These are phyloP conservation scores for Nakazawaea peltata DNA, from an alignment of 805 yeast species.

Conservation along the genomic window DNA sequence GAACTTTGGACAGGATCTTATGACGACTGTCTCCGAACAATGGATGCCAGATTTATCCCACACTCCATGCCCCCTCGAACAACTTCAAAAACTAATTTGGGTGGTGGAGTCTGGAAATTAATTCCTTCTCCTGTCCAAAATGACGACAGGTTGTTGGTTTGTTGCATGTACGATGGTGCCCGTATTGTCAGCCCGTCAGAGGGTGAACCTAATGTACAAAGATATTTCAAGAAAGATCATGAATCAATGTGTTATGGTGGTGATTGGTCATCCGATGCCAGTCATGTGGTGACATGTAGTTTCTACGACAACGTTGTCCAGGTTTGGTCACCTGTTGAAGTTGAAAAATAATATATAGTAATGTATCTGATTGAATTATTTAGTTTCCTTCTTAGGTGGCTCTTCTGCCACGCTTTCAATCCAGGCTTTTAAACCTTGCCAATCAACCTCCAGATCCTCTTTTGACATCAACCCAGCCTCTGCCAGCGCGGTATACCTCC, in stretches of 20 bases:
- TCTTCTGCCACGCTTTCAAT: conserved; percentile 32
- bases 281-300: conserved; percentile 69
- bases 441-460: conserved; percentile 28
- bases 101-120: conserved; percentile 96
- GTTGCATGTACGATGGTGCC: conserved; percentile 97
- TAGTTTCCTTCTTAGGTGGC: too few relatives aligned
- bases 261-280: conserved; percentile 58
- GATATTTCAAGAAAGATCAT: conserved; percentile 60
- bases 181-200: conserved; percentile 41
- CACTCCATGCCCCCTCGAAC: conserved; percentile 39
- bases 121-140: conserved; percentile 44
- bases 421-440: conserved; percentile 34
- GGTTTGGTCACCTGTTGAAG: conserved; percentile 41
- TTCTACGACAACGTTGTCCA: conserved; percentile 85
- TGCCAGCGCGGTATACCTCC: conserved; percentile 25
- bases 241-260: conserved; percentile 95
- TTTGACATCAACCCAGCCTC: conserved; percentile 20
- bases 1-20: conserved; percentile 83
- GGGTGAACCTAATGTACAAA: conserved; percentile 13
- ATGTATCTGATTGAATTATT: conserved; percentile 6
- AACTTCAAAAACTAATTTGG: conserved; percentile 41
- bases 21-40: conserved; percentile 66
- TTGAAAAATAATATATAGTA: conserved; percentile 10
- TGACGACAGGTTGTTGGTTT: conserved; percentile 51
- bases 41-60: conserved; percentile 58